Conservation (phyloP, 805 yeast species). For the Saturnispora hagleri region DNA sequence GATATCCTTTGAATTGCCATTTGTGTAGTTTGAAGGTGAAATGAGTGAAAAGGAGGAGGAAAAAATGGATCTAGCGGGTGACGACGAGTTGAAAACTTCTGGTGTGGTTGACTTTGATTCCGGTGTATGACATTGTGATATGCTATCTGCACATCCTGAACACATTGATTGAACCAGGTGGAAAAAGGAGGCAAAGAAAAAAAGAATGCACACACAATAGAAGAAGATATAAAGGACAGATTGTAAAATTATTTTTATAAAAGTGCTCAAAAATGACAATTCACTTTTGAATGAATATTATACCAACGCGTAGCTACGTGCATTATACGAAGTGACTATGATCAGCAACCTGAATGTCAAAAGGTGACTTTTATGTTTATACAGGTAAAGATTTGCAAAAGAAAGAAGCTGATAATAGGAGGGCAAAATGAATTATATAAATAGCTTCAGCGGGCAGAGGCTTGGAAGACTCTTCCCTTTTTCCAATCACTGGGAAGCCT, state of each 20-base stretch:
- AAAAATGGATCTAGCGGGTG: background rate
- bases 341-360: too few species aligned
- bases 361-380: too few species aligned
- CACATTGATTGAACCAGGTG: background rate
- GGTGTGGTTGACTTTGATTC: background rate
- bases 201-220: background rate
- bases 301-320: background rate
- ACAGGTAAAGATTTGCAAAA: too few species aligned
- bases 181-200: background rate
- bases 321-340: too few species aligned
- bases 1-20: slow-evolving; percentile 12
- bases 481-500: too few species aligned
- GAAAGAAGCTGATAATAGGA: background rate
- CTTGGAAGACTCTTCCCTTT: too few species aligned
- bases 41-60: slow-evolving; percentile 12
- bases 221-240: background rate
- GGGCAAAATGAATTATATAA: background rate
- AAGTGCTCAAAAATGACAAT: background rate
- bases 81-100: background rate
- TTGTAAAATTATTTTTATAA: too few species aligned
- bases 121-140: background rate
- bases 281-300: background rate
- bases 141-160: background rate
- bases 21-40: slow-evolving; percentile 1
- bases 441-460: too few species aligned